Base-by-base conservation (phyloP, 148 eudicot species). In the Amaranthus hypochondriacus region DNA sequence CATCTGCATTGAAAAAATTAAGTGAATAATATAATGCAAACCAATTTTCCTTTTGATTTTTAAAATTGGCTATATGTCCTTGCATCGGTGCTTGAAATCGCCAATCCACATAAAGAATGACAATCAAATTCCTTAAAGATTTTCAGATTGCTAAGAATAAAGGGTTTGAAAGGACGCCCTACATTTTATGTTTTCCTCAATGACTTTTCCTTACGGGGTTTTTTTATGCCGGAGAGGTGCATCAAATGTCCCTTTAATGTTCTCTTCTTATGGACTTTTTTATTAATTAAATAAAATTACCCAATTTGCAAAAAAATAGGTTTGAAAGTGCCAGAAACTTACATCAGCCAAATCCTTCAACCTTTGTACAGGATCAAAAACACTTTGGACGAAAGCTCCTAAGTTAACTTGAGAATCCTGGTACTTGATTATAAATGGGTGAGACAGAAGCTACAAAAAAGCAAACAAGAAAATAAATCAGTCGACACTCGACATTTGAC, bases 291-390 rank as follows among this genome's bases (percentile, higher is more conserved):
- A 28, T 28, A 28, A 28, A 28, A 28, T 28, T 28, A 28, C 39
- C 39, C 39, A 28, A 28, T 28, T 28, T 28, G 1, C 1, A 28
- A 28, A 28, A 28, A 28, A 28, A 14, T n/a, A 10, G 3, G 52
- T 57, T 39, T 15, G 12, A 13, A 75, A 66, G 62, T 2, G 21
- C 5, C 3, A 21, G 78, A 55, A 21, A 76, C 96, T 87, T 75
- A 94, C 98, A 84, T 94, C 98, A 73, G 90, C 98, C 62, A 94
- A 75, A 76, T 94, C 98, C 81, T 94, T 94, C 87, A 94, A 79
- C 79, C 88, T 88, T 73, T 88, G 97, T 42, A 84, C 86, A 13
- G 98, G 98, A 83, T 94, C 90, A 84, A 91, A 91, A 70, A 94
- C 82, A 73, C 78, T 78, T 66, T 71, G 90, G 52, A 94, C 92